phyloP scores from a whole-genome alignment of 2,329 filamentous ascomycete genomes.

The Colletotrichum neosansevieriae region DNA sequence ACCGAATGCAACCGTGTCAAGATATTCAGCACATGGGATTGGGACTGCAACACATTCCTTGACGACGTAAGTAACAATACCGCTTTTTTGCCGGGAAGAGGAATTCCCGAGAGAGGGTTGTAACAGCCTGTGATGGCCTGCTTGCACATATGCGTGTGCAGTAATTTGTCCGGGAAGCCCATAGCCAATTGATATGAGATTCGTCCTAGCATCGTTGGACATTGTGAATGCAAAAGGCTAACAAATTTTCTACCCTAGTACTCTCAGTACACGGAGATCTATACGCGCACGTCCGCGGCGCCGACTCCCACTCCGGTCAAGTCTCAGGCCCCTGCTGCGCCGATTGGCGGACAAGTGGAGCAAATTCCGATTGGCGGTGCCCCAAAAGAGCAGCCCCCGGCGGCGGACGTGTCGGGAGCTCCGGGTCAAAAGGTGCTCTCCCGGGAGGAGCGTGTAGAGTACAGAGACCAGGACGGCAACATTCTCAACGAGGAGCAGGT shows the following conservation, averaged over 20 bases:
- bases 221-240: conserved; percentile 16
- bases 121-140: background rate
- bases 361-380: conserved; percentile 45
- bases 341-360: conserved; percentile 40
- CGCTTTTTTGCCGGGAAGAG: conserved; percentile 52
- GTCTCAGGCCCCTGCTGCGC: conserved; percentile 31
- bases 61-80: conserved; percentile 77
- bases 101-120: conserved; percentile 47
- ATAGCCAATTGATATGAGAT: conserved; percentile 36
- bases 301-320: conserved; percentile 29
- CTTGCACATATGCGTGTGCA: background rate
- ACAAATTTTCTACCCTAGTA: conserved; percentile 33
- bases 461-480: conserved; percentile 94
- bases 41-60: conserved; percentile 96
- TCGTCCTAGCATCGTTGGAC: conserved; percentile 3
- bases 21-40: conserved; percentile 92
- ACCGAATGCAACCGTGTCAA: conserved; percentile 88
- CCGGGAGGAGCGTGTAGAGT: conserved; percentile 88
- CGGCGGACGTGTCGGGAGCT: conserved; percentile 59
- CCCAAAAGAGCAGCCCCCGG: conserved; percentile 45
- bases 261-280: conserved; percentile 33
- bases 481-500: conserved; percentile 87
- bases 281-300: conserved; percentile 24
- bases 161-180: background rate
- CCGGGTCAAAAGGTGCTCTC: conserved; percentile 63